phyloP scores from a whole-genome alignment of 352 stramenopile species.

The Phytopythium delawarense region DNA sequence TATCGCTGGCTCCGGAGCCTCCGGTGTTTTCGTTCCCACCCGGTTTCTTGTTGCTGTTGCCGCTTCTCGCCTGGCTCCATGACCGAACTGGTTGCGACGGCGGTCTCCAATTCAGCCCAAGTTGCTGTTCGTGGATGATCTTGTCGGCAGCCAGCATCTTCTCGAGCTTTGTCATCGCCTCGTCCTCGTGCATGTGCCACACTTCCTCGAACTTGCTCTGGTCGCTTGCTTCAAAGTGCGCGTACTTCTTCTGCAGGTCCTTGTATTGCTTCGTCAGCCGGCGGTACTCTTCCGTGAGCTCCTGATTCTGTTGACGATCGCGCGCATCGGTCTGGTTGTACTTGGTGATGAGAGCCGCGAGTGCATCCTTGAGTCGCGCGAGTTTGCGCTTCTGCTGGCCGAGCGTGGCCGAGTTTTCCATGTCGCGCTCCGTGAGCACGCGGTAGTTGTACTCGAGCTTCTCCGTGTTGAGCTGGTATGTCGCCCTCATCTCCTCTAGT shows the following conservation, averaged over 20 bases:
- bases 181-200: constrained; percentile 91
- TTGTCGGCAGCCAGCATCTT: constrained; percentile 87
- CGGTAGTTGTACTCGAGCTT: constrained; percentile 97
- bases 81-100: constrained; percentile 50
- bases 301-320: constrained; percentile 87
- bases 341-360: constrained; percentile 86
- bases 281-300: constrained; percentile 93
- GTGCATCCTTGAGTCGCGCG: constrained; percentile 89
- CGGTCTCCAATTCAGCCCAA: constrained; percentile 77
- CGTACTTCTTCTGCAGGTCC: constrained; percentile 93
- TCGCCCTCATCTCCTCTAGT: constrained; percentile 94
- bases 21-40: neutral
- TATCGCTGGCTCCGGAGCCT: neutral
- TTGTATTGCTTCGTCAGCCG: constrained; percentile 95
- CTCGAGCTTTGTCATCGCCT: constrained; percentile 76
- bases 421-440: constrained; percentile 92
- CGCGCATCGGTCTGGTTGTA: constrained; percentile 90
- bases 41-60: neutral
- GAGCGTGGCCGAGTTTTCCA: constrained; percentile 93
- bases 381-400: constrained; percentile 93
- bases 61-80: constrained; percentile 33
- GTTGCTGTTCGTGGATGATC: constrained; percentile 89
- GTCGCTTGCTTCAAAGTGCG: constrained; percentile 91
- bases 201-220: constrained; percentile 86
- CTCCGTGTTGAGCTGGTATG: constrained; percentile 95